Evolutionary conservation across 73 alveolate genomes (phyloP).

Genomic region (Paramecium biaurelia): DNA sequence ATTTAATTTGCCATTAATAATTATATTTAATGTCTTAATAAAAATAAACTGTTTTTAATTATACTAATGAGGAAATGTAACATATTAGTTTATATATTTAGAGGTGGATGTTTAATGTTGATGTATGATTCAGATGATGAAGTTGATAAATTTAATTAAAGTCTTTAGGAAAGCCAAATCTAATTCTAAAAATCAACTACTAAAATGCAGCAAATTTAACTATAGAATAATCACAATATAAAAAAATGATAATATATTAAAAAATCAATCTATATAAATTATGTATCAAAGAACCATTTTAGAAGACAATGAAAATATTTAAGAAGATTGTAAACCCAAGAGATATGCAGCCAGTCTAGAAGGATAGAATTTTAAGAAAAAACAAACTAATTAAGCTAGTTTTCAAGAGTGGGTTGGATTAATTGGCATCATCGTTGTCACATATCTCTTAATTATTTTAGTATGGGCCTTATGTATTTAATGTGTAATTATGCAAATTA

Average conservation of each 20-base stretch:
- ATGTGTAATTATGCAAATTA: background rate
- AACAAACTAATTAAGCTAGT: background rate
- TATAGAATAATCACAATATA: background rate
- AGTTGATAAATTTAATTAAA: background rate
- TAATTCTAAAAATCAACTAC: background rate
- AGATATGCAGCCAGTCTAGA: slow-evolving; percentile 42
- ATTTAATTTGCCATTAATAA: background rate
- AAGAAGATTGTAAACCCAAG: slow-evolving; percentile 19
- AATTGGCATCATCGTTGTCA: background rate
- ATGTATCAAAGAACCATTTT: slow-evolving; percentile 35
- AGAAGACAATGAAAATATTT: slow-evolving; percentile 29
- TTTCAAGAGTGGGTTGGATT: background rate
- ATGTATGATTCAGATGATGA: slow-evolving; percentile 59
- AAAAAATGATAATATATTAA: background rate
- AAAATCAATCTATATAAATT: background rate
- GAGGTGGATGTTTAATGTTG: slow-evolving; percentile 47
- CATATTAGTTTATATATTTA: background rate
- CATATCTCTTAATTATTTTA: background rate
- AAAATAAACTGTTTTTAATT: slow-evolving; percentile 14
- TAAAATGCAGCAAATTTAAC: background rate
- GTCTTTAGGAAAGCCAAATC: background rate
- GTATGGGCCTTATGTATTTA: background rate
- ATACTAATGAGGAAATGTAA: slow-evolving; percentile 29
- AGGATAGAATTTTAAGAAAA: background rate
- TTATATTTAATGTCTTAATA: slow-evolving; percentile 1